Base-by-base conservation (phyloP, 2,329 filamentous ascomycete species). In the Macroventuria anomochaeta region DNA sequence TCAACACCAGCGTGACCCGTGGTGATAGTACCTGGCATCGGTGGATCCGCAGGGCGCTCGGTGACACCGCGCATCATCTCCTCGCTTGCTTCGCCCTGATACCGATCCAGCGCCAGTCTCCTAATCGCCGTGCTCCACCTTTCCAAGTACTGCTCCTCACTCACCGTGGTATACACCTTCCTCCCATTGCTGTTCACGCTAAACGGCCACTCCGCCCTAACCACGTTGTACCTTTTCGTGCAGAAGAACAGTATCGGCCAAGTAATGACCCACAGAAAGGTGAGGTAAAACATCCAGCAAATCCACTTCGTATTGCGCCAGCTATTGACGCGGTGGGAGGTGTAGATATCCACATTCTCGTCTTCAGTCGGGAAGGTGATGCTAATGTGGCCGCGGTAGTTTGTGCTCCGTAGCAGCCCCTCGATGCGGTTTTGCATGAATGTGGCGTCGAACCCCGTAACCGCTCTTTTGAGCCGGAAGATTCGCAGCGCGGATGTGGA, bases 181-280 rank as follows among this genome's bases (percentile, higher is more conserved):
- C 47, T 46, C 3, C 65, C 78, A 2, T 54, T 59, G 23, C 69
- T 68, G 8, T 65, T 57, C 3, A 69, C 64, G 3, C 81, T 83
- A 60, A 81, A 86, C 1, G 77, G 72, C 87, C 87, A 92, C 28
- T 86, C 79, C 0, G 83, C 81, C 18, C 79, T 77, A 3, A 85
- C 81, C 2, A 89, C 85, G 58, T 87, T 82, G 75, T 87, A 92
- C 41, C 83, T 80, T 67, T 83, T 85, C 1, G 89, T 92, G 15
- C 81, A 75, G 68, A 90, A 81, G 74, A 84, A 87, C 11, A 92
- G 79, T 51, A 83, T 82, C 0, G 89, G 89, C 89, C 89, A 92
- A 3, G 83, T 78, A 61, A 92, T 79, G 51, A 92, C 65, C 81
- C 88, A 88, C 11, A 89, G 72, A 55, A 91, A 84, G 0, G 85